Evolutionary conservation across 1,139 yeast genomes (phyloP), one percentile per base, ranked within the genome.

Genomic region (Candida pseudoviswanathii): DNA sequence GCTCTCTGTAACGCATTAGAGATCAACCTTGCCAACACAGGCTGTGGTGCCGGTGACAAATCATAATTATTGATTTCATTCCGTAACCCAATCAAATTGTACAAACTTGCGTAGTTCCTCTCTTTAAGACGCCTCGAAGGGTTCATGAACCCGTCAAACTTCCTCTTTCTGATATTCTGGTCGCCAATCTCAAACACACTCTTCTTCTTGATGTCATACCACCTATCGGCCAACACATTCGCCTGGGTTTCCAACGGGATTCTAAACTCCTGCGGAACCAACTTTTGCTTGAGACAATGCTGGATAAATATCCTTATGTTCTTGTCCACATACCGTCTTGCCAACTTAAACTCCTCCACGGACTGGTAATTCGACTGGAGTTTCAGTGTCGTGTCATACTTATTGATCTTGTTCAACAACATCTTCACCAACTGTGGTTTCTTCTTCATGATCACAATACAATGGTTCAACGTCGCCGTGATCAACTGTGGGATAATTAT

Each of bases 31-130:
- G 79, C 77, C 3, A 86, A 75, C 50, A 84, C 82, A 34, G 78
- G 79, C 34, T 78, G 79, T 1, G 95, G 88, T 11, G 92, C 71
- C 6, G 81, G 71, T 5, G 89, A 77, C 46, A 90, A 81, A 64
- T 91, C 94, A 60, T 89, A 86, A 45, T 77, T 74, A 27, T 82
- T 80, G 44, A 85, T 66, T 44, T 85, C 83, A 63, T 86, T 84
- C 32, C 68, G 65, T 2, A 84, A 73, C 46, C 82, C 86, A 52
- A 86, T 84, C 51, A 92, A 73, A 41, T 85, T 81, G 63, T 83
- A 92, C 47, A 77, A 64, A 48, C 62, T 63, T 51, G 70, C 70
- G 58, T 74, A 76, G 55, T 73, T 78, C 29, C 63, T 53, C 4
- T 63, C 51, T 37, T 64, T 65, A 21, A 75, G 43, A 44, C 64